Evolutionary conservation across 2,329 filamentous ascomycete genomes (phyloP).

Genomic region (Nemania diffusa): DNA sequence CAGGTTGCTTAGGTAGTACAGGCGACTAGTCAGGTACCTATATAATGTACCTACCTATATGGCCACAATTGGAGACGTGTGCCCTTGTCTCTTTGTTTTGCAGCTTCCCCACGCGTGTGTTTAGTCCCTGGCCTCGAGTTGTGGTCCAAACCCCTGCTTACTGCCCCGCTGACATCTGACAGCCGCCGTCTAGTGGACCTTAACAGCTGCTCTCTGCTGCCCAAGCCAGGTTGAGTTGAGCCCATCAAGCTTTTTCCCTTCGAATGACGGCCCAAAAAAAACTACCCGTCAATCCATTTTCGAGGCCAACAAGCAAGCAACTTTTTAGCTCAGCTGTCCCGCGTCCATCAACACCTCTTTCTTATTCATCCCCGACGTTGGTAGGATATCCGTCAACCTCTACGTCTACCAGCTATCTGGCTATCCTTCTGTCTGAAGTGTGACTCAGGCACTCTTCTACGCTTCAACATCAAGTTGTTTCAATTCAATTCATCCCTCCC

Average conservation of each 20-base stretch:
- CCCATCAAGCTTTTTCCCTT: constrained; percentile 29
- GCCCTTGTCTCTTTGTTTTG: constrained; percentile 23
- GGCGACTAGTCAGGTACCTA: no score
- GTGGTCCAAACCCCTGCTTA: not conserved
- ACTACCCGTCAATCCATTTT: constrained; percentile 25
- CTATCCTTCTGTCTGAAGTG: constrained; percentile 8
- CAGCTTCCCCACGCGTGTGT: constrained; percentile 20
- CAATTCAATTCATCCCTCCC: constrained; percentile 18
- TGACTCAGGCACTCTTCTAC: constrained; percentile 15
- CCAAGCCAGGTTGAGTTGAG: constrained; percentile 3
- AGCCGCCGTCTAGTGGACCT: not conserved
- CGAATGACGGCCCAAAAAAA: constrained; percentile 37
- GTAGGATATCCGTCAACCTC: not conserved
- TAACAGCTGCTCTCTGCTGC: constrained; percentile 25
- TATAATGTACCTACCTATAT: no score
- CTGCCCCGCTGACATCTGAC: constrained; percentile 12
- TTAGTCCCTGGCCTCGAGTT: not conserved
- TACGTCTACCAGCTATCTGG: not conserved
- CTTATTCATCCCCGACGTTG: constrained; percentile 13
- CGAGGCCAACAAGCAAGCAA: constrained; percentile 21
- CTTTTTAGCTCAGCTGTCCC: constrained; percentile 16
- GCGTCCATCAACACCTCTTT: constrained; percentile 16
- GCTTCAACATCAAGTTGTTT: constrained; percentile 8
- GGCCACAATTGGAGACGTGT: not conserved
- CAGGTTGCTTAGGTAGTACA: not conserved